Base-by-base conservation (phyloP, 2,329 filamentous ascomycete species). In the Colletotrichum musae region DNA sequence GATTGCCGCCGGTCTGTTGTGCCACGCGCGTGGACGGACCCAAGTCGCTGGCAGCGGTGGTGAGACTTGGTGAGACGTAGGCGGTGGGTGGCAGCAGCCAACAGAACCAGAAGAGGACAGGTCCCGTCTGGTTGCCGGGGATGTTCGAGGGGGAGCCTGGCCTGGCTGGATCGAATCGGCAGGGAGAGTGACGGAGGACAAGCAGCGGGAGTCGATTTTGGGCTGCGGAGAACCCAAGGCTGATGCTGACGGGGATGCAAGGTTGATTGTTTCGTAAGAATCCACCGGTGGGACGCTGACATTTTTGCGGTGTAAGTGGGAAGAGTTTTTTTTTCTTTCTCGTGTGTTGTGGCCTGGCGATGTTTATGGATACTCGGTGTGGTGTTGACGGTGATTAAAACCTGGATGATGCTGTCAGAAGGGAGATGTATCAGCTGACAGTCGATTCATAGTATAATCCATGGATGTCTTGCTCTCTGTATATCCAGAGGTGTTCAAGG, bases 121-220 rank as follows among this genome's bases (percentile, higher is more conserved):
- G 21, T 63, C 56, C 56, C 62, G 50, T 43, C 62, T 36, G 67
- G 67, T 70, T 70, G 67, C 67, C 45, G 28, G 67, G 67, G 67
- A 66, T 61, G 56, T 70, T 45, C 62, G 67, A 70, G 66, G 56
- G 62, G 62, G 36, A 18, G 13, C 5, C 12, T 16, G 18, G n/a
- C 28, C 28, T 9, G 28, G 28, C 28, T 32, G 50, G 56, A 57
- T 69, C 45, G 24, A 69, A 57, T 69, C 61, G 62, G 56, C 26
- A 66, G 54, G 62, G 56, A n/a, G 26, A 41, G 60, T 47, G n/a
- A 47, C 57, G 56, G 45, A 58, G 48, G 57, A 47, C 26, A 16
- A 41, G 28, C 53, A 43, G 41, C 43, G 53, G 62, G 56, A 67
- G 62, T 51, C 24, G 21, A 26, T 28, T 60, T 18, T 32, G 28